Evolutionary conservation across 2,329 filamentous ascomycete species (phyloP).

Genomic region (Sarocladium brachiariae): DNA sequence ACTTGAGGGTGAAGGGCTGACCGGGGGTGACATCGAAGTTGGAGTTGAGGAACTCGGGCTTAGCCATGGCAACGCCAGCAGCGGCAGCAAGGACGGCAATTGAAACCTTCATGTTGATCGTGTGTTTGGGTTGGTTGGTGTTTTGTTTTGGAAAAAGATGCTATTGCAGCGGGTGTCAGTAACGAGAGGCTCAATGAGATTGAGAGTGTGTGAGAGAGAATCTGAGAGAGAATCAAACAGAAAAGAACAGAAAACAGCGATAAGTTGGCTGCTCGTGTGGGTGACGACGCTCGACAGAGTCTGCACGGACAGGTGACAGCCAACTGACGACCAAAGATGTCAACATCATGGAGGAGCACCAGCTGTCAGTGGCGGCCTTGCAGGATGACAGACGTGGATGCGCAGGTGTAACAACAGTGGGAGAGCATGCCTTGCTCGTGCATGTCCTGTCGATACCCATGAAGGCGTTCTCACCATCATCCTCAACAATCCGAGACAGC

Average conservation of each 20-base stretch:
- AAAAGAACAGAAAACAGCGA: too few relatives aligned
- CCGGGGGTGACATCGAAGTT: conserved; percentile 21
- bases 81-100: conserved; percentile 21
- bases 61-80: conserved; percentile 21
- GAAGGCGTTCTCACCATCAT: not conserved
- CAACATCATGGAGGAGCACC: not conserved
- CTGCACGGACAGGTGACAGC: not conserved
- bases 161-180: not conserved
- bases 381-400: not conserved
- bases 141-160: not conserved
- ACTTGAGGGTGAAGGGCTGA: conserved; percentile 26
- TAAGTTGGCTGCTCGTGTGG: too few relatives aligned
- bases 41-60: conserved; percentile 27
- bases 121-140: conserved; percentile 4
- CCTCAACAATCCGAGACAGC: not conserved
- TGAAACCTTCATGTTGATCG: conserved; percentile 31
- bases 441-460: not conserved
- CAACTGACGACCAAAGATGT: not conserved
- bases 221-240: not conserved
- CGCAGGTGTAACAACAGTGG: not conserved
- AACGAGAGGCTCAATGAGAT: not conserved
- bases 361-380: not conserved
- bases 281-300: not conserved
- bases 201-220: not conserved
- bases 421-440: not conserved